Base-by-base conservation (phyloP, 768 basidiomycete genomes). In the Albatrellus ellisii region DNA sequence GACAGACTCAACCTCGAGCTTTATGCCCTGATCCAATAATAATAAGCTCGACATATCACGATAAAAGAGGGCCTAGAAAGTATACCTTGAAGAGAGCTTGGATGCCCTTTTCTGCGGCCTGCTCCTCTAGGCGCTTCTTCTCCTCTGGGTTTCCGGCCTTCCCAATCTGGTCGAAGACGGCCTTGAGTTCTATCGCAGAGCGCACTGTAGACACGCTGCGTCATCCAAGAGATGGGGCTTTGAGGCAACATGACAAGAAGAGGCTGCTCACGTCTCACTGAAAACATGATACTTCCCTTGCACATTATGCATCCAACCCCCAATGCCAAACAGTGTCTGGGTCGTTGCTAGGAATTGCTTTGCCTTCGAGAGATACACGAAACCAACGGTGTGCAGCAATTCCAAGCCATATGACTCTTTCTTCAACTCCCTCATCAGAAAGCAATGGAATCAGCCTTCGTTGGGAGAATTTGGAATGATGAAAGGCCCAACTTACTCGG, bases 281-380 rank as follows among this genome's bases (percentile, higher is more conserved):
- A 94, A 85, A 14, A 91, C 82, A 54, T 92, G 88, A 38, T 89
- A 91, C 62, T 88, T 90, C 10, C 84, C 85, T 57, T 88, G 85
- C 2, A 90, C 85, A 42, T 87, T 87, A 58, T 92, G 89, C 44
- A 92, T 57, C 89, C 89, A 94, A 6, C 90, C 89, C 10, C 89
- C 89, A 12, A 94, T 79, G 21, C 89, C 89, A 37, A 89, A 65
- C 9, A 74, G 64, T 0, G 77, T 67, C 67, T 75, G 49, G 61
- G 74, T 66, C 14, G 83, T 77, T 0, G 88, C 89, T 0, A 86
- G 69, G 53, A 78, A 78, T 27, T 90, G 86, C 55, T 85, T 89
- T 5, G 81, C 76, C 57, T 89, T 92, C 21, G 81, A 71, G 15
- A 63, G 60, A 56, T 94, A 94, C 4, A 87, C 84, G 48, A 88